Percentiles rank a stretch among this genome's conserved stretches.
Conservation (phyloP, 345 rosid genomes). For the Chamaenerion angustifolium region DNA sequence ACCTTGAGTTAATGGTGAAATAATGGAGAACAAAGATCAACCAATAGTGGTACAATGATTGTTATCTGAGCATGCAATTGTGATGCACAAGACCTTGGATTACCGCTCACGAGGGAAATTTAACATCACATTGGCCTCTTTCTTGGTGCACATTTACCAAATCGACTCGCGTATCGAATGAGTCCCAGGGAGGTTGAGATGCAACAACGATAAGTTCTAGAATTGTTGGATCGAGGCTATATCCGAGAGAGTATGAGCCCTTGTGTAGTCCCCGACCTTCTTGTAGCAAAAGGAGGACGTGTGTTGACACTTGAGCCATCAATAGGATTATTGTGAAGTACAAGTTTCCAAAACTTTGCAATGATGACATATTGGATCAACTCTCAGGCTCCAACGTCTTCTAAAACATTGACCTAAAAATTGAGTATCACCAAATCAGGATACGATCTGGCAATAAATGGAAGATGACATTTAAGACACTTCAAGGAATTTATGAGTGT, state of each 20-base stretch:
- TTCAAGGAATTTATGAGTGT: conserved; percentile 1
- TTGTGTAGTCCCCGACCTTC: conserved; percentile 4
- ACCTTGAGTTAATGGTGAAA: too few relatives aligned
- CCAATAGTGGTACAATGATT: too few relatives aligned
- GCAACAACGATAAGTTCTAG: not conserved
- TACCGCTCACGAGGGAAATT: too few relatives aligned
- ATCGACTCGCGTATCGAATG: not conserved
- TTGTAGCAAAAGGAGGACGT: conserved; percentile 7
- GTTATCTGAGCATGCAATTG: not conserved
- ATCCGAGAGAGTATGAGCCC: conserved; percentile 3
- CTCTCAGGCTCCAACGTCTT: not conserved
- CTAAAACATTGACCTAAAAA: not conserved
- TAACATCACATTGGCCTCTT: not conserved
- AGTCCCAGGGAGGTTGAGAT: not conserved
- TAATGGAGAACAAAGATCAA: too few relatives aligned
- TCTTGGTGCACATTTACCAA: not conserved
- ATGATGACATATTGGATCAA: not conserved
- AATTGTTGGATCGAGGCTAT: not conserved
- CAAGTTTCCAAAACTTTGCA: not conserved
- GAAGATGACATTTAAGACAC: conserved; percentile 5
- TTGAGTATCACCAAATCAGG: conserved; percentile 3
- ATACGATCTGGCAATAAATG: not conserved
- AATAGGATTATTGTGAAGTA: conserved; percentile 4
- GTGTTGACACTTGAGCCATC: not conserved
- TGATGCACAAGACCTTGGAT: not conserved